Conservation (phyloP, 192 early-diverging fungal species). For the Gonapodya prolifera region DNA sequence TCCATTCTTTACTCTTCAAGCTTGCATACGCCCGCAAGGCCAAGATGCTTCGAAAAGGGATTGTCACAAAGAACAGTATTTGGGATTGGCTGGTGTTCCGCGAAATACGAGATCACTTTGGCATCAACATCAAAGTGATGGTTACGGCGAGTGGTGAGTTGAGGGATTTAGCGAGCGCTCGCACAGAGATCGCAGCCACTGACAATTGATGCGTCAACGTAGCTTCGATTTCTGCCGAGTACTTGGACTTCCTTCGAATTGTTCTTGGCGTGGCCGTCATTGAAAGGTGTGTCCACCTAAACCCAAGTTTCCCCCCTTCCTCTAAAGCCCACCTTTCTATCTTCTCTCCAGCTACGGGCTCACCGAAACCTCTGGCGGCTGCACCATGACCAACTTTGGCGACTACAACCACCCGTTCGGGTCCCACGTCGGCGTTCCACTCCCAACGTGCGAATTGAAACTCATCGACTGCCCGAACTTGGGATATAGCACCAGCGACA, state of each 20-base stretch:
- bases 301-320: too few species aligned
- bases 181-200: too few species aligned
- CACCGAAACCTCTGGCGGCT: not conserved
- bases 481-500: constrained; percentile 3
- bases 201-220: too few species aligned
- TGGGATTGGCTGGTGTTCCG: constrained; percentile 7
- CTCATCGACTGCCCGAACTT: constrained; percentile 7
- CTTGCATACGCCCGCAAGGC: not conserved
- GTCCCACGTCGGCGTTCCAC: constrained; percentile 6
- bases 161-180: too few species aligned
- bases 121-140: not conserved
- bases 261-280: not conserved
- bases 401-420: not conserved
- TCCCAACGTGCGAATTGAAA: constrained; percentile 3
- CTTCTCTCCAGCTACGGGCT: not conserved
- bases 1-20: not conserved
- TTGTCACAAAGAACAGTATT: not conserved
- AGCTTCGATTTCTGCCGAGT: not conserved
- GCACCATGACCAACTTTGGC: not conserved
- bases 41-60: not conserved
- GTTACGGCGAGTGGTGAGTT: not conserved
- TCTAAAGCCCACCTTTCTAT: too few species aligned
- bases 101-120: not conserved
- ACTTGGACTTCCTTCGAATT: not conserved
- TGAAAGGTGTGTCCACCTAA: too few species aligned